Base-by-base conservation (phyloP, 2,329 filamentous ascomycete species). In the Fonsecaea multimorphosa region DNA sequence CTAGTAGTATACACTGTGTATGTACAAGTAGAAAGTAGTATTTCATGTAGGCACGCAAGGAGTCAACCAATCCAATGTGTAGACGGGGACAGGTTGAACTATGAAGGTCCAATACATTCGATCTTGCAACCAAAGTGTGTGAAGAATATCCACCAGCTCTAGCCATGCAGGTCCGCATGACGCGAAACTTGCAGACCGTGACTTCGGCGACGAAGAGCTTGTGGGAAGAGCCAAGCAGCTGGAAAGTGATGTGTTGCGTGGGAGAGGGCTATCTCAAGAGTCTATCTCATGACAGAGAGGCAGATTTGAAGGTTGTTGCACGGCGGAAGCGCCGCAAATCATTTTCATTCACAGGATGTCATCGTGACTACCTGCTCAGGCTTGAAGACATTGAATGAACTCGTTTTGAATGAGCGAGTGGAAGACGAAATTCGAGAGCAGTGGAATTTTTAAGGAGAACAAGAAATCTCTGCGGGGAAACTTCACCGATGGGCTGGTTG, bases 241-340 rank as follows among this genome's bases (percentile, higher is more conserved):
- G 70, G 68, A 71, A 71, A 72, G 69, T 71, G 68, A 61, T 54
- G n/a, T 61, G 69, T 72, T 72, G 70, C 70, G 58, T 68, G 24
- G 52, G 24, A 38, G 29, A 31, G 3, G 29, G 29, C 8, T 8
- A 31, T 31, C 3, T 31, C 3, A 8, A 31, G 29, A 8, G 29
- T 31, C 29, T 31, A 8, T 31, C 3, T 31, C 29, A 31, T 31
- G 8, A 31, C 29, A 4, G 29, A 8, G 29, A 31, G 8, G 29
- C 29, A 31, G 8, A 8, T 31, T 3, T 31, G 29, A 3, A 31
- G 3, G 8, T 31, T 3, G 29, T 31, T 34, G 4, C 11, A 3
- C 11, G 32, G 6, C 24, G 16, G 16, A 9, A 49, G 44, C 12
- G 6, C 2, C 11, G 7, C 19, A 14, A 49, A 12, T 9, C 32